Percentiles rank a stretch among this genome's conserved stretches.
Evolutionary conservation across 495 filamentous ascomycete genomes (phyloP).

Genomic region (Apiosordaria backusii): DNA sequence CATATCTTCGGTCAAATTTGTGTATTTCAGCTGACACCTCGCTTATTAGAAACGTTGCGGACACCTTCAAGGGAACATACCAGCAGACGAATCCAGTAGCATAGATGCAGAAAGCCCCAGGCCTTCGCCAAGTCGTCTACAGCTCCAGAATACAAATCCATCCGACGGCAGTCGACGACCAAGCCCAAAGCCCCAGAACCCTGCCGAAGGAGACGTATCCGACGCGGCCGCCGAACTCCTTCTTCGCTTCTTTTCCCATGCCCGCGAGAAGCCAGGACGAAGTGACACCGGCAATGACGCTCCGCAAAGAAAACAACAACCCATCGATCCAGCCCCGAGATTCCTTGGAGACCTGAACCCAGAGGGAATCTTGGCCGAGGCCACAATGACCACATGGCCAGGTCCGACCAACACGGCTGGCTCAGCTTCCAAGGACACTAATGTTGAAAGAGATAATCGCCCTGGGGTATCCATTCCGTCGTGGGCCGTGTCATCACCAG

Average conservation of each 20-base stretch:
- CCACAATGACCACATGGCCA: constrained; percentile 30
- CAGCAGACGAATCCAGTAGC: background rate
- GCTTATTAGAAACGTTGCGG: constrained; percentile 28
- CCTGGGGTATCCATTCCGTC: constrained; percentile 3
- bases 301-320: background rate
- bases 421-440: background rate
- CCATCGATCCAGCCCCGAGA: constrained; percentile 28
- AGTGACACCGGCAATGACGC: background rate
- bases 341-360: constrained; percentile 54
- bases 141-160: background rate
- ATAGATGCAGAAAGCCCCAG: background rate
- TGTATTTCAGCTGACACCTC: too few species aligned
- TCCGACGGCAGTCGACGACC: background rate
- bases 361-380: constrained; percentile 49
- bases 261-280: constrained; percentile 4
- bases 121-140: background rate
- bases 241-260: constrained; percentile 27
- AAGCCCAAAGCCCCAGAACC: background rate
- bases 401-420: background rate
- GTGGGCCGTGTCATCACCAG: background rate
- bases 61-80: constrained; percentile 7
- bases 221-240: constrained; percentile 29
- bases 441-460: background rate
- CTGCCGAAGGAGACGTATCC: constrained; percentile 19
- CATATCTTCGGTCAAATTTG: too few species aligned